phyloP scores from a whole-genome alignment of 192 early-diverging fungal genomes.

The Kappamyces sp. region DNA sequence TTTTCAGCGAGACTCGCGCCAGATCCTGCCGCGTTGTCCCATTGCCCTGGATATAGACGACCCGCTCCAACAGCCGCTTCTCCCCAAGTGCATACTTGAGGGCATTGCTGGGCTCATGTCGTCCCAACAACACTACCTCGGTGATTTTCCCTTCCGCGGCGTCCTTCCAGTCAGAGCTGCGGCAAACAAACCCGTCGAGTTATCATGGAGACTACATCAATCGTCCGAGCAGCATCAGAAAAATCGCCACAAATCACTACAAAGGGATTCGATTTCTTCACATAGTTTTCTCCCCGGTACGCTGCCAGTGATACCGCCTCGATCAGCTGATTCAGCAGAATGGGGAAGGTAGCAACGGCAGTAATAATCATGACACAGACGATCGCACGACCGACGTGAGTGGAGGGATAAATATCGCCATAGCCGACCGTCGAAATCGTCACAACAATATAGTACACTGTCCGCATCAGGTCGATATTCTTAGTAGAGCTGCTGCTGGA shows the following conservation, averaged over 20 bases:
- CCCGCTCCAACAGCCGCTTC: constrained; percentile 21
- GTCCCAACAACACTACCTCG: constrained; percentile 29
- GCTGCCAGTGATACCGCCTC: constrained; percentile 20
- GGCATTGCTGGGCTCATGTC: constrained; percentile 14
- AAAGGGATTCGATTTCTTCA: constrained; percentile 20
- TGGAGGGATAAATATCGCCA: constrained; percentile 58
- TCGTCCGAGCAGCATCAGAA: constrained; percentile 3
- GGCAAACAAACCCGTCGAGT: too few relatives aligned
- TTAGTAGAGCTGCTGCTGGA: too few relatives aligned
- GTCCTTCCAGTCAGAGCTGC: too few relatives aligned
- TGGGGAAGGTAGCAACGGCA: constrained; percentile 53
- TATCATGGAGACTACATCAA: constrained; percentile 24
- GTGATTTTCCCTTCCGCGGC: too few relatives aligned
- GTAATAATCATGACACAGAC: constrained; percentile 55
- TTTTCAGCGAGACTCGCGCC: constrained; percentile 27
- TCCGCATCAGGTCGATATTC: constrained; percentile 6
- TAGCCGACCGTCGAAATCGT: constrained; percentile 70
- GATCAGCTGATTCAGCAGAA: constrained; percentile 27
- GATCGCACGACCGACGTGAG: constrained; percentile 47
- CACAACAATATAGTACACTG: constrained; percentile 54
- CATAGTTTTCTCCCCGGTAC: constrained; percentile 25
- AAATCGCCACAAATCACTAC: constrained; percentile 35
- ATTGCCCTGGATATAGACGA: constrained; percentile 33
- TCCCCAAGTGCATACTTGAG: constrained; percentile 22
- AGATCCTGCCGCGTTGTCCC: constrained; percentile 30